phyloP scores from a whole-genome alignment of 2,329 filamentous ascomycete species.

The Claviceps sp. region DNA sequence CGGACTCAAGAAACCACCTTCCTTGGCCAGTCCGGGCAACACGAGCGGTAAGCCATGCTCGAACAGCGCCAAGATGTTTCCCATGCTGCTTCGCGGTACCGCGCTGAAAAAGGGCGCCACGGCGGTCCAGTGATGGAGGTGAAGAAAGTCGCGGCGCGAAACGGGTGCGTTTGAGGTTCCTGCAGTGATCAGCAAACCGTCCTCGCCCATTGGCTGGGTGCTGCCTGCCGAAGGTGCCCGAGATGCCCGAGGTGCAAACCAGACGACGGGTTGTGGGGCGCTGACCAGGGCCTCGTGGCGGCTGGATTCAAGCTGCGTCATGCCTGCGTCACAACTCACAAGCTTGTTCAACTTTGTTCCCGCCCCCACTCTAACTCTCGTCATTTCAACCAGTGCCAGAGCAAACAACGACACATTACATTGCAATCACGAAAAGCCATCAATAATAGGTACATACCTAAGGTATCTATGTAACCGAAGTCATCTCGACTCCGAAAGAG shows the following conservation, averaged over 20 bases:
- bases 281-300: not conserved
- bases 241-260: not conserved
- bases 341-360: too few relatives aligned
- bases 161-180: constrained; percentile 5
- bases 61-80: too few relatives aligned
- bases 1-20: not conserved
- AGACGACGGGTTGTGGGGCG: not conserved
- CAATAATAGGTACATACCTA: too few relatives aligned
- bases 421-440: too few relatives aligned
- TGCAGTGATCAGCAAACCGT: not conserved
- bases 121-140: not conserved
- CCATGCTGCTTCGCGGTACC: not conserved
- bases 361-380: too few relatives aligned
- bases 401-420: too few relatives aligned
- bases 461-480: too few relatives aligned
- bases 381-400: too few relatives aligned
- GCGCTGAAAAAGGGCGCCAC: not conserved
- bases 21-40: not conserved
- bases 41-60: not conserved
- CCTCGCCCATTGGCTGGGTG: not conserved
- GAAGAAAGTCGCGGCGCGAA: constrained; percentile 1
- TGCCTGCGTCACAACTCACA: too few relatives aligned
- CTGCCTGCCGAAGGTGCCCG: not conserved
- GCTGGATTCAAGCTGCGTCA: too few relatives aligned
- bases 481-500: too few relatives aligned